Evolutionary conservation across 352 stramenopile genomes (phyloP).

Genomic region (Pythium aphanidermatum): DNA sequence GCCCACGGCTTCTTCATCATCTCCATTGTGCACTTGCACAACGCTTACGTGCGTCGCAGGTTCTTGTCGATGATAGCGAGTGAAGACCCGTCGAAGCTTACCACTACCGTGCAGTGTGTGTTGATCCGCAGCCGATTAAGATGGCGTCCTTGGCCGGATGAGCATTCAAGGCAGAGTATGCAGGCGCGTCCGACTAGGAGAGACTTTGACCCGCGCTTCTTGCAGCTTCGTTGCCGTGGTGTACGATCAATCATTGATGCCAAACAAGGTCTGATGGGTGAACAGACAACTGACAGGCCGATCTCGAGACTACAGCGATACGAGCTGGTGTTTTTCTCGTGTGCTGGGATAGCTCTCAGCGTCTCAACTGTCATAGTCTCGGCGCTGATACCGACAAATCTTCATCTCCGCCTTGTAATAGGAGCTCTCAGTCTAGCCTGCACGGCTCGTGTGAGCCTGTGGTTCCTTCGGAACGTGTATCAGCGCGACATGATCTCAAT

Average conservation of each 20-base stretch:
- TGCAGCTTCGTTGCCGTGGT: background rate
- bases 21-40: background rate
- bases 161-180: background rate
- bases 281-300: no score
- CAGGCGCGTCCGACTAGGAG: background rate
- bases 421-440: no score
- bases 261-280: background rate
- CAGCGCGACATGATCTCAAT: conserved; percentile 4
- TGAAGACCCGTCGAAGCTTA: background rate
- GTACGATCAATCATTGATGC: background rate
- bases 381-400: background rate
- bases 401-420: background rate
- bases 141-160: background rate
- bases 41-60: background rate
- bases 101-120: background rate
- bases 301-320: background rate
- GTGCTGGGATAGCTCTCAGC: background rate
- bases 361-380: background rate
- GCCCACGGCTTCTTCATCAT: conserved; percentile 3
- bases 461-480: conserved; percentile 1
- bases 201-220: background rate
- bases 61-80: background rate
- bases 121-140: background rate
- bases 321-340: background rate
- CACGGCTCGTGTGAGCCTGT: background rate